Evolutionary conservation across 768 basidiomycete genomes (phyloP).

Genomic region (Calocybe indica): DNA sequence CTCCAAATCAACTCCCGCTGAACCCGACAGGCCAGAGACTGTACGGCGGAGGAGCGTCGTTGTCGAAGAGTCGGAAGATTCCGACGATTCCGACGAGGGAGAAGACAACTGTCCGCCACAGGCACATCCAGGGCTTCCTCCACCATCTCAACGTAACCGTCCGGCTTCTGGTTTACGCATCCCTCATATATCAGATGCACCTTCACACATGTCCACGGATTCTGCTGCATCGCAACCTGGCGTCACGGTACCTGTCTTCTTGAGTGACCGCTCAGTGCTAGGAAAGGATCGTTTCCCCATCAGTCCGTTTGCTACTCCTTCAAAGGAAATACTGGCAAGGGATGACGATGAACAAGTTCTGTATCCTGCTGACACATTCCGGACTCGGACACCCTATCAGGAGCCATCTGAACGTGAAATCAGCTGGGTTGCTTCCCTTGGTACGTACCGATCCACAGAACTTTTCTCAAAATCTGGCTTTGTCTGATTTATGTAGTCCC

Average conservation of each 20-base stretch:
- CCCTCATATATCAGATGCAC: slow-evolving; percentile 47
- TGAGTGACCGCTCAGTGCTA: slow-evolving; percentile 38
- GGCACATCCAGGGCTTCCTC: slow-evolving; percentile 35
- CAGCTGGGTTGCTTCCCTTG: slow-evolving; percentile 75
- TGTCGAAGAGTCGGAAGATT: slow-evolving; percentile 41
- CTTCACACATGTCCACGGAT: slow-evolving; percentile 41
- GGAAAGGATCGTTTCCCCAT: slow-evolving; percentile 56
- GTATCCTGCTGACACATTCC: slow-evolving; percentile 51
- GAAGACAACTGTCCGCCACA: slow-evolving; percentile 37
- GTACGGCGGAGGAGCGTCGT: slow-evolving; percentile 55
- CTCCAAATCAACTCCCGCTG: slow-evolving; percentile 17
- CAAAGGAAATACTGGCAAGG: slow-evolving; percentile 52
- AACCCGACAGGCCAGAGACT: slow-evolving; percentile 33
- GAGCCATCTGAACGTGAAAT: slow-evolving; percentile 52
- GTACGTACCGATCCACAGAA: slow-evolving; percentile 30
- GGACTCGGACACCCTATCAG: slow-evolving; percentile 41
- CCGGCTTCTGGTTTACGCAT: slow-evolving; percentile 25
- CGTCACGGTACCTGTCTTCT: slow-evolving; percentile 47
- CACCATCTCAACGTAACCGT: slow-evolving; percentile 36
- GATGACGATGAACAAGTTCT: slow-evolving; percentile 67
- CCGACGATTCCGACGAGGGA: slow-evolving; percentile 42
- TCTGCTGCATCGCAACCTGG: slow-evolving; percentile 29
- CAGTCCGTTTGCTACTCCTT: slow-evolving; percentile 68
- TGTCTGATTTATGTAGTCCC: slow-evolving; percentile 33
- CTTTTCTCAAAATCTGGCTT: slow-evolving; percentile 4